Evolutionary conservation across 2,329 filamentous ascomycete genomes (phyloP), one percentile per base, ranked within the genome.

Genomic region (Penicillium occitanis): DNA sequence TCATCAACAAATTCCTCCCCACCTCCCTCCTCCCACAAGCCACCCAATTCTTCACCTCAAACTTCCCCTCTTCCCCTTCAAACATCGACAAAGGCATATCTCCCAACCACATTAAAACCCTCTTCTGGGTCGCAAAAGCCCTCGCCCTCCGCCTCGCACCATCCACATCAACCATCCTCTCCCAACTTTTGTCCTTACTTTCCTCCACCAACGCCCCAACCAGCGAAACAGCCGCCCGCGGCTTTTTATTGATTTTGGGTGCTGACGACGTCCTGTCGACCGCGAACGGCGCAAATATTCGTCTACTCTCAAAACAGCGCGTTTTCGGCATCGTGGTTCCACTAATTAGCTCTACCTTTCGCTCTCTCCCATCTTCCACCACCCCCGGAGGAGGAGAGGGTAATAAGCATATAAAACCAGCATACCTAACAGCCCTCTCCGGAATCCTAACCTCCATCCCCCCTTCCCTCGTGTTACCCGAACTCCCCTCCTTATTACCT

Each of bases 391-490:
- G 19, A 22, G 33, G 3, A 13, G 33, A 37, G n/a, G 7, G 3
- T 22, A 46, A 46, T 11, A 22, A 30, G 59, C 71, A 76, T 71
- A 65, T 80, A 22, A 90, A 89, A 74, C 81, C 83, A 57, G 86
- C 88, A 68, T 87, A 88, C 70, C 82, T 90, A 28, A 83, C 88
- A 40, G 88, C 88, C 4, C 80, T 90, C 2, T 85, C 86, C 3
- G 87, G 87, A 1, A 82, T 90, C 14, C 79, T 90, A 48, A 81
- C 82, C 60, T 85, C 85, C 72, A 83, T 89, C 51, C 84, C 87
- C 0, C 86, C 87, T 40, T 77, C 83, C 4, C 81, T 90, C 51
- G 82, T 90, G 13, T 82, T 87, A 71, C 82, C 86, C 14, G 85
- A 88, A 70, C 80, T 90, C 8, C 77, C 80, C 1, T 83, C 83